A percentile compares a stretch with the other conserved stretches of the same genome.
These are phyloP conservation scores for Saksenaea vasiformis DNA, from an alignment of 371 early-diverging fungal species.

Conservation along the genomic window DNA sequence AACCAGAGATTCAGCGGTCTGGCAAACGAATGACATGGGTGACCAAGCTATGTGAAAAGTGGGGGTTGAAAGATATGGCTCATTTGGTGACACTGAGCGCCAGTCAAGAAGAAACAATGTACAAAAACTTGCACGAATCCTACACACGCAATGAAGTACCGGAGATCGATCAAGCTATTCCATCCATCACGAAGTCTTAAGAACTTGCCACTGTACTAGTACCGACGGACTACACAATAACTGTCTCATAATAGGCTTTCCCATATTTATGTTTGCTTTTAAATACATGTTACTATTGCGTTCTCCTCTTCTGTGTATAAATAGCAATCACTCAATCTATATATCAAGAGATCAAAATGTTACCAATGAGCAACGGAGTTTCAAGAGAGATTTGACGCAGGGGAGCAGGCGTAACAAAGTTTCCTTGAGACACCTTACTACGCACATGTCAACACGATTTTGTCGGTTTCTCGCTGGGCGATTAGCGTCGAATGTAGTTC, in stretches of 20 bases:
- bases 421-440: not conserved
- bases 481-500: not conserved
- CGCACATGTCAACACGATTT: not conserved
- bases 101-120: slow-evolving; percentile 31
- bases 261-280: no score
- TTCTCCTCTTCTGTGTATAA: no score
- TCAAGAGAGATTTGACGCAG: not conserved
- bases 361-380: not conserved
- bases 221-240: no score
- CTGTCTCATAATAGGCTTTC: no score
- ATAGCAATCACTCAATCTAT: no score
- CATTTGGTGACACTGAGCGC: slow-evolving; percentile 14
- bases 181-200: not conserved
- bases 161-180: slow-evolving; percentile 15
- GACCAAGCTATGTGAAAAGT: slow-evolving; percentile 64
- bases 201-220: no score
- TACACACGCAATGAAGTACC: slow-evolving; percentile 50
- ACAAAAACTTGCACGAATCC: slow-evolving; percentile 56
- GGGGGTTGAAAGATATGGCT: slow-evolving; percentile 45
- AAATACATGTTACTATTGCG: no score
- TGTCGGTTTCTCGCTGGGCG: not conserved
- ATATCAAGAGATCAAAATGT: no score
- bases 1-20: slow-evolving; percentile 64
- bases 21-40: slow-evolving; percentile 86
- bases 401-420: not conserved